phyloP scores from a whole-genome alignment of 495 filamentous ascomycete species.

The Emericellopsis terricola region DNA sequence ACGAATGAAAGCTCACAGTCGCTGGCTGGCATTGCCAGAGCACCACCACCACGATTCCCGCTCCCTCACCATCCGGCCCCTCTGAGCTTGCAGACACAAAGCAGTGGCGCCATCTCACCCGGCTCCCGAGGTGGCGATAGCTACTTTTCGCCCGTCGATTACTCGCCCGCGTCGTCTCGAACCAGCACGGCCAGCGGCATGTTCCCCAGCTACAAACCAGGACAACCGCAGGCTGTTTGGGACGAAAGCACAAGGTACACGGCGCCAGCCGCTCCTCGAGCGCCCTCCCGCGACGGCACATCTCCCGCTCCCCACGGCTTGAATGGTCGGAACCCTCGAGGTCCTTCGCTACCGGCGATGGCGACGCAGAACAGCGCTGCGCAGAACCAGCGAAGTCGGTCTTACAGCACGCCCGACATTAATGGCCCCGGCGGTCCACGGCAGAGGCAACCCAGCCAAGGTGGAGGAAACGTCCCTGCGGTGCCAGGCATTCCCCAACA shows the following conservation, averaged over 20 bases:
- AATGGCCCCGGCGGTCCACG: slow-evolving; percentile 24
- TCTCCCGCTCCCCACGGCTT: slow-evolving; percentile 40
- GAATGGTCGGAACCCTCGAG: slow-evolving; percentile 48
- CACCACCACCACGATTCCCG: slow-evolving; percentile 50
- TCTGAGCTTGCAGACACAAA: slow-evolving; percentile 59
- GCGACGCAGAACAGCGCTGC: slow-evolving; percentile 29
- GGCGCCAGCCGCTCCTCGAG: slow-evolving; percentile 67
- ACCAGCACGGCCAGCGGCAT: slow-evolving; percentile 43
- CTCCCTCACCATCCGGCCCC: slow-evolving; percentile 36
- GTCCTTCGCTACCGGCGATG: slow-evolving; percentile 73
- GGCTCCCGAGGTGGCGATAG: slow-evolving; percentile 42
- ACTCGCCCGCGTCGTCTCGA: slow-evolving; percentile 68
- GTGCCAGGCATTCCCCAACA: slow-evolving; percentile 39
- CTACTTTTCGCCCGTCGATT: slow-evolving; percentile 78
- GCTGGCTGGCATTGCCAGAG: slow-evolving; percentile 24
- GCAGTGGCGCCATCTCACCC: slow-evolving; percentile 22
- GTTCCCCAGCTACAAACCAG: slow-evolving; percentile 56
- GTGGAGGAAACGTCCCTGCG: slow-evolving; percentile 26
- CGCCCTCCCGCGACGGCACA: slow-evolving; percentile 58
- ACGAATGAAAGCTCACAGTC: slow-evolving; percentile 51
- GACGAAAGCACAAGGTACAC: slow-evolving; percentile 69
- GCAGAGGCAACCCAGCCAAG: slow-evolving; percentile 11
- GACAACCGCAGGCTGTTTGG: slow-evolving; percentile 35
- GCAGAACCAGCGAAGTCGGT: slow-evolving; percentile 38
- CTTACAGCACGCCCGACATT: slow-evolving; percentile 46